Conservation (phyloP, 768 basidiomycete genomes). For the Rhizopogon vesiculosus region DNA sequence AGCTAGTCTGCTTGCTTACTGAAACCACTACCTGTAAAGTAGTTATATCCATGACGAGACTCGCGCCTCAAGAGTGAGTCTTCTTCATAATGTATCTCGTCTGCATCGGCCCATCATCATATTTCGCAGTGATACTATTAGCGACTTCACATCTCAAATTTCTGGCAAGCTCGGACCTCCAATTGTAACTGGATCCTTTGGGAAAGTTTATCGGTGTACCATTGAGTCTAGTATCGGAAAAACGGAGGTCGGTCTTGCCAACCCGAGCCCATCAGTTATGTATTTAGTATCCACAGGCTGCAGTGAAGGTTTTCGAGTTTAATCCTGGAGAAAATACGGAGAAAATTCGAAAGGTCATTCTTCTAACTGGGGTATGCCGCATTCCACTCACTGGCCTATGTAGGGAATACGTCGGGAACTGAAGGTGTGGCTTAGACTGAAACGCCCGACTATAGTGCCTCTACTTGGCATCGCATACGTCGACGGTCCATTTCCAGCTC, state of each 20-base stretch:
- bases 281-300: not conserved
- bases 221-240: not conserved
- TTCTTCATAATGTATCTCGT: no score
- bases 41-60: not conserved
- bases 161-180: not conserved
- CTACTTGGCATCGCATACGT: slow-evolving; percentile 10
- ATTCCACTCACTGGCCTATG: not conserved
- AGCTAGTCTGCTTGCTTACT: not conserved
- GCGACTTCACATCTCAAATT: not conserved
- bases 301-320: not conserved
- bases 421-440: slow-evolving; percentile 13
- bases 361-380: not conserved
- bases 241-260: not conserved
- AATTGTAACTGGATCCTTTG: not conserved
- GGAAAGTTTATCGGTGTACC: not conserved
- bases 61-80: no score
- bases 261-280: not conserved
- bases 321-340: not conserved
- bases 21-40: not conserved
- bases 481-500: not conserved
- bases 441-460: slow-evolving; percentile 14
- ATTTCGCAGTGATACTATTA: not conserved
- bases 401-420: slow-evolving; percentile 15
- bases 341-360: not conserved
- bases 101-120: not conserved